These are phyloP conservation scores for Collybia nuda DNA, from an alignment of 768 basidiomycete species.

Conservation along the genomic window DNA sequence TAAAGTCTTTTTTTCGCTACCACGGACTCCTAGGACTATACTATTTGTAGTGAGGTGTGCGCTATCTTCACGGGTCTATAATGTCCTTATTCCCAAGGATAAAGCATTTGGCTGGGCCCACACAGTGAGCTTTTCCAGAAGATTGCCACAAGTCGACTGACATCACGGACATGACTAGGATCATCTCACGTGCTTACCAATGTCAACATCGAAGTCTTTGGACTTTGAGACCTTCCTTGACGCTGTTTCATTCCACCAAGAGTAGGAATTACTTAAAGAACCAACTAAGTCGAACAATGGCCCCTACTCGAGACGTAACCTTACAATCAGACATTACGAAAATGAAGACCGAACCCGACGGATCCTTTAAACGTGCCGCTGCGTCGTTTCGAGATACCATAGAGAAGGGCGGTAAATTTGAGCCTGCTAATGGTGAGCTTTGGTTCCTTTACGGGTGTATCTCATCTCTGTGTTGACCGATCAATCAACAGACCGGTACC, in stretches of 20 bases:
- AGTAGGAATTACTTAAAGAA: background rate
- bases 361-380: slow-evolving; percentile 52
- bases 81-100: too few species aligned
- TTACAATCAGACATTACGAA: slow-evolving; percentile 51
- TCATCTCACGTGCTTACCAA: slow-evolving; percentile 3
- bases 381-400: slow-evolving; percentile 58
- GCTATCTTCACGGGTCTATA: too few species aligned
- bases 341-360: slow-evolving; percentile 46
- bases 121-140: too few species aligned
- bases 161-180: too few species aligned
- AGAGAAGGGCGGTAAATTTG: slow-evolving; percentile 56
- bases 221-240: slow-evolving; percentile 6
- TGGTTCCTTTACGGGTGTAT: background rate
- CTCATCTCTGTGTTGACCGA: too few species aligned
- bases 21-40: too few species aligned
- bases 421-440: slow-evolving; percentile 71
- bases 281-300: slow-evolving; percentile 9
- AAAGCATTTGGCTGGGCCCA: too few species aligned
- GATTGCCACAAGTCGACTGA: too few species aligned
- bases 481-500: slow-evolving; percentile 68
- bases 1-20: too few species aligned
- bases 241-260: background rate
- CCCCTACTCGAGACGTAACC: slow-evolving; percentile 30
- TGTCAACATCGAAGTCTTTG: background rate
- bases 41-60: too few species aligned